Evolutionary conservation across 148 eudicot species (phyloP), one percentile per base, ranked within the genome.

Genomic region (Amaranthus palmeri): DNA sequence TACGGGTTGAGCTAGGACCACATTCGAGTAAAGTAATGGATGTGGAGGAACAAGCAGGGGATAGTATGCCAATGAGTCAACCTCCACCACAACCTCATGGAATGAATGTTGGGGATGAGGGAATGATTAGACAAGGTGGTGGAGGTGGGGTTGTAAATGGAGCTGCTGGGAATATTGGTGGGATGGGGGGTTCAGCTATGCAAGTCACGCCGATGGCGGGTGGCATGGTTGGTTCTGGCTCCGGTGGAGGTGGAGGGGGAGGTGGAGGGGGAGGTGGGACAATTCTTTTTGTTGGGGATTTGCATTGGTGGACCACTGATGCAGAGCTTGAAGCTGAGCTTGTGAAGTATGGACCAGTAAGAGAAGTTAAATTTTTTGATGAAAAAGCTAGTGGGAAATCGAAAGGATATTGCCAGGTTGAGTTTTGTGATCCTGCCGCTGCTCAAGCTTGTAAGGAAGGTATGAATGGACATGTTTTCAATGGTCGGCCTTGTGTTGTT

Each of bases 281-380:
- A 8, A 78, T 88, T 43, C 83, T 91, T 54, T 92, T 88, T 85
- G 98, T 92, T 57, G 98, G 98, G 18, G 96, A 92, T 65, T 76
- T 92, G 81, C 96, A 92, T 77, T 92, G 98, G 98, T 92, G 98
- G 98, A 92, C 98, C 13, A 92, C 98, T 0, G 98, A 92, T 87
- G 85, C 88, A 4, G 96, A 92, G 68, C 83, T 92, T 11, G 93
- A 92, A 76, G 51, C 77, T 2, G 97, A 85, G 79, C 80, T 87
- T 51, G 84, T 84, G 17, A 81, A 88, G 77, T 92, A 90, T 81
- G 98, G 98, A 42, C 71, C 74, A 15, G 96, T 92, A 11, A 90
- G 88, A 81, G 98, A 92, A 82, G 84, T 90, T 68, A 88, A 90
- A 71, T 90, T 92, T 66, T 92, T 77, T 68, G 96, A 92, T 82